Percentiles rank a stretch among this genome's conserved stretches.
These are phyloP conservation scores for Podochytrium sp. DNA, from an alignment of 192 early-diverging fungal genomes.

Conservation along the genomic window DNA sequence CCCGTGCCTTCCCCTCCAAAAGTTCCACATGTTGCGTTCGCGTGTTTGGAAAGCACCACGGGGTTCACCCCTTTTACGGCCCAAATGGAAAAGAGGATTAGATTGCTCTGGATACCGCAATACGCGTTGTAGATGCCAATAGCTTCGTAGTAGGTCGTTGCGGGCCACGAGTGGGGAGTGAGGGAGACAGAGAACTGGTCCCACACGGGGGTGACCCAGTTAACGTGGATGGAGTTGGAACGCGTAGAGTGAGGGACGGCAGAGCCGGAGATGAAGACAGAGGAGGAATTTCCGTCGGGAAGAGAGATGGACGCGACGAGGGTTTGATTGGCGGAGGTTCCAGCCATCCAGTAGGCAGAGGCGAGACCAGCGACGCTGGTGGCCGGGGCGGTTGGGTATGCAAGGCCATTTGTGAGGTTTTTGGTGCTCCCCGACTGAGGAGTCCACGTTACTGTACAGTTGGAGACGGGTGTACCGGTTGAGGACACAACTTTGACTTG, in stretches of 20 bases:
- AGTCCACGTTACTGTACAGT: too few relatives aligned
- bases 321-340: background rate
- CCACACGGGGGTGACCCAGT: slow-evolving; percentile 6
- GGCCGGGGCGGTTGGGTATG: background rate
- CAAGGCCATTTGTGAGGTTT: background rate
- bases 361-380: background rate
- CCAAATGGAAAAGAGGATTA: slow-evolving; percentile 5
- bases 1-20: slow-evolving; percentile 18
- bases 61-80: background rate
- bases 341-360: slow-evolving; percentile 3
- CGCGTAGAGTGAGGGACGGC: slow-evolving; percentile 6
- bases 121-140: slow-evolving; percentile 15
- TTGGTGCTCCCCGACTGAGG: too few relatives aligned
- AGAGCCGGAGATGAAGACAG: background rate
- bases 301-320: background rate
- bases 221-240: slow-evolving; percentile 12
- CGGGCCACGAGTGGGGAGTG: slow-evolving; percentile 4
- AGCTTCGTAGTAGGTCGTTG: slow-evolving; percentile 15
- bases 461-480: too few relatives aligned
- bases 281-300: background rate
- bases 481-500: too few relatives aligned
- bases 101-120: slow-evolving; percentile 16
- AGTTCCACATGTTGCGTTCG: background rate
- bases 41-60: background rate
- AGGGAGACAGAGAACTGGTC: background rate